Evolutionary conservation across 2,329 filamentous ascomycete species (phyloP).

Genomic region (Plenodomus tracheiphilus): DNA sequence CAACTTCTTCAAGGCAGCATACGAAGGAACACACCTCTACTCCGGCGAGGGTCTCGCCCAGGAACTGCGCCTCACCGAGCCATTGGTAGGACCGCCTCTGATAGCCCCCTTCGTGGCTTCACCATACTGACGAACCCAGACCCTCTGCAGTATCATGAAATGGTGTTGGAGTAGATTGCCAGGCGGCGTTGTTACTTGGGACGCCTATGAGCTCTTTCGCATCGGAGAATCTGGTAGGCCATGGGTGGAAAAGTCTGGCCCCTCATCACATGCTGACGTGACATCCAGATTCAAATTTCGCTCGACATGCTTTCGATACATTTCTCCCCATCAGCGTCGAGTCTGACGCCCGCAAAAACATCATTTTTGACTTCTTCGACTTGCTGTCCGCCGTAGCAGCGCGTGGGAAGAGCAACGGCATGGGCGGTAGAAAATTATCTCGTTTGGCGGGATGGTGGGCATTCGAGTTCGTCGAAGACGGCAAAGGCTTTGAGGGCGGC

Average conservation of each 20-base stretch:
- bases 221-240: slow-evolving; percentile 83
- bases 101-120: background rate
- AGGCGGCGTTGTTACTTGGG: slow-evolving; percentile 93
- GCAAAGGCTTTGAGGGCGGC: slow-evolving; percentile 90
- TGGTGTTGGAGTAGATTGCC: slow-evolving; percentile 97
- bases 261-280: slow-evolving; percentile 19
- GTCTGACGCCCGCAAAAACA: slow-evolving; percentile 78
- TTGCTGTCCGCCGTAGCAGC: slow-evolving; percentile 88
- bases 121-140: slow-evolving; percentile 56
- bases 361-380: slow-evolving; percentile 97
- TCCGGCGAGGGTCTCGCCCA: slow-evolving; percentile 74
- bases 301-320: slow-evolving; percentile 90
- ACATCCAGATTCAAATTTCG: slow-evolving; percentile 79
- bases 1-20: slow-evolving; percentile 80
- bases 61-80: slow-evolving; percentile 89
- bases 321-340: slow-evolving; percentile 95
- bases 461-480: slow-evolving; percentile 85
- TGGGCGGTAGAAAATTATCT: slow-evolving; percentile 91
- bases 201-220: slow-evolving; percentile 94
- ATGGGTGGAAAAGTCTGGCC: slow-evolving; percentile 1
- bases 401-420: slow-evolving; percentile 88
- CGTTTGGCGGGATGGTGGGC: slow-evolving; percentile 98
- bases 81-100: slow-evolving; percentile 68
- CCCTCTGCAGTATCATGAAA: slow-evolving; percentile 90
- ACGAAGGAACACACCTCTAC: slow-evolving; percentile 59